Evolutionary conservation across 257 asterid genomes (phyloP), one percentile per base, ranked within the genome.

Genomic region (Nicotiana benthamiana): DNA sequence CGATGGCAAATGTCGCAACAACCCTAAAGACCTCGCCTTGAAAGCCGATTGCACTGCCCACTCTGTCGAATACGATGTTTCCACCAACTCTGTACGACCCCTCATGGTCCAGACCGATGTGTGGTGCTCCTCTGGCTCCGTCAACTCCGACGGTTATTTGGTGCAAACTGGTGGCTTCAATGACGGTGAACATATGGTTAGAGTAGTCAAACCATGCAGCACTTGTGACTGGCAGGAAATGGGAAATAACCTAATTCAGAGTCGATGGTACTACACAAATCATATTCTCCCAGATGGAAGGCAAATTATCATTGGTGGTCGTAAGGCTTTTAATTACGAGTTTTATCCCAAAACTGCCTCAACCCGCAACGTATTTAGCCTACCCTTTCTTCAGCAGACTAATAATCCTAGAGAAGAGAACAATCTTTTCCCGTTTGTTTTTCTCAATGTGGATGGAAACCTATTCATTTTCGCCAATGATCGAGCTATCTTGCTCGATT

Each of bases 61-160:
- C 66, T 90, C 94, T 0, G 90, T 90, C 0, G 91, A 89, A 12
- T 89, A 87, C 56, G 89, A 89, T 20, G 89, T 89, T 46, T 61
- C 65, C 3, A 2, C 79, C 0, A 90, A 89, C 75, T 34, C 90
- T n/a, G 4, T 82, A 2, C 86, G 90, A 0, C 92, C 94, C 0
- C 89, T 90, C 36, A 86, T 10, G 20, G 87, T 90, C 67, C 84
- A 26, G 16, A 87, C 92, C 16, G 80, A 90, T 22, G 79, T 81
- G 16, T 89, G 92, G 94, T 89, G 91, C 88, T 89, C 94, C 51
- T 85, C 92, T 8, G 91, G 89, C 7, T 70, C 91, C 3, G 88
- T 79, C 75, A 80, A 75, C 70, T 80, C 87, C 0, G 87, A 89
- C 68, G 91, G 94, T 8, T 24, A 81, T 0, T 48, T 90, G 0